These are phyloP conservation scores for Sporothrix globosa DNA, from an alignment of 2,329 filamentous ascomycete species.

Conservation along the genomic window DNA sequence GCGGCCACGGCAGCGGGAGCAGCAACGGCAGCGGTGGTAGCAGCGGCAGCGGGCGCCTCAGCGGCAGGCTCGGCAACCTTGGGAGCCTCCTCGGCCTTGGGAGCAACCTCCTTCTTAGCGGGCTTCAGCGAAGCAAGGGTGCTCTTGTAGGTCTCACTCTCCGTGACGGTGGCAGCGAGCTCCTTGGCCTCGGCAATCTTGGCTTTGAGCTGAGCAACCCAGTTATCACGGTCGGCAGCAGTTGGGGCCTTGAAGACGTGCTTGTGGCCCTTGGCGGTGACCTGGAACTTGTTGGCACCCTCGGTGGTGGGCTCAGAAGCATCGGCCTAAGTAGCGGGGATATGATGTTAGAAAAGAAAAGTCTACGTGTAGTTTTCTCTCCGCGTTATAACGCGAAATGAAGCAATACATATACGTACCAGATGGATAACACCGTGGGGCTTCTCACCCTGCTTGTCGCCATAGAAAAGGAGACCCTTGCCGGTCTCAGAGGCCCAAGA, in stretches of 20 bases:
- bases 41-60: constrained; percentile 25
- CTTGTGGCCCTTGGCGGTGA: constrained; percentile 85
- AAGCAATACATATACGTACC: constrained; percentile 51
- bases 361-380: background rate
- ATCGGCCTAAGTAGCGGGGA: constrained; percentile 52
- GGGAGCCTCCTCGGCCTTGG: constrained; percentile 46
- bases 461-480: constrained; percentile 91
- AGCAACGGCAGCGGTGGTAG: too few species aligned
- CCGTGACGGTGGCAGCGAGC: constrained; percentile 70
- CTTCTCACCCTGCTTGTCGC: constrained; percentile 83
- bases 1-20: constrained; percentile 26
- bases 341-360: background rate
- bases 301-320: constrained; percentile 73
- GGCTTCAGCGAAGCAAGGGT: constrained; percentile 72
- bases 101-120: constrained; percentile 50
- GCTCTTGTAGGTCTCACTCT: constrained; percentile 86
- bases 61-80: constrained; percentile 37
- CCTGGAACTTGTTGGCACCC: constrained; percentile 78
- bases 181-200: constrained; percentile 86
- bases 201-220: constrained; percentile 81
- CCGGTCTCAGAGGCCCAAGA: constrained; percentile 93
- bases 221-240: constrained; percentile 82
- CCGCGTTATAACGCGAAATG: background rate
- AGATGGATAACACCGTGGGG: constrained; percentile 84
- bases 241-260: constrained; percentile 85